Conservation (phyloP, 225 moss, liverwort and hornwort species). For the Climacium dendroides region DNA sequence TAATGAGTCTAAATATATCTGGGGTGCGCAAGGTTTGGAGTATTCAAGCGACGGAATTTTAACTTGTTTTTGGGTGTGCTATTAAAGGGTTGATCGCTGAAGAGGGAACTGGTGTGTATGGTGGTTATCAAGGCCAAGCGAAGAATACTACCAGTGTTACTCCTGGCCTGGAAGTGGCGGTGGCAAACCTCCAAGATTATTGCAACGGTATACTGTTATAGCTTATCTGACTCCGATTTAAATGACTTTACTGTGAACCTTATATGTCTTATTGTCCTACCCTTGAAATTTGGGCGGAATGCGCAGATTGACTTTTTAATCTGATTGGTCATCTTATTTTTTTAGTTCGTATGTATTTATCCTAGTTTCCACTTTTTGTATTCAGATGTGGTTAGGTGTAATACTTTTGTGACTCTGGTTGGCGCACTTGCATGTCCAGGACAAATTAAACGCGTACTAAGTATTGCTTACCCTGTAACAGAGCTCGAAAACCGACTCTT, state of each 20-base stretch:
- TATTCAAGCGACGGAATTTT: not conserved
- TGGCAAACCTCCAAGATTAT: slow-evolving; percentile 96
- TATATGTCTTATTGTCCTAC: not conserved
- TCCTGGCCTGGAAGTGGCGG: slow-evolving; percentile 86
- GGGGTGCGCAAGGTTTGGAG: not conserved
- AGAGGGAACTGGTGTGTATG: slow-evolving; percentile 71
- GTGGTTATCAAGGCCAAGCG: slow-evolving; percentile 40
- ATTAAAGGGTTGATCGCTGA: slow-evolving; percentile 77
- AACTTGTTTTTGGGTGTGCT: not conserved
- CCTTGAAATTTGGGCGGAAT: not conserved
- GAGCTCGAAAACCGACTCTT: slow-evolving; percentile 95
- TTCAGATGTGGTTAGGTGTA: not conserved
- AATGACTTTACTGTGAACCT: not conserved
- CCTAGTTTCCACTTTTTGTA: not conserved
- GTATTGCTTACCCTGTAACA: slow-evolving; percentile 2
- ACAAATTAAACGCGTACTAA: not conserved
- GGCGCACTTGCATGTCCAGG: not conserved
- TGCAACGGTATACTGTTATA: slow-evolving; percentile 65
- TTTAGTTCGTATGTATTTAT: not conserved
- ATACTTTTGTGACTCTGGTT: not conserved
- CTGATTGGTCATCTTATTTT: not conserved
- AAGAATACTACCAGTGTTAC: slow-evolving; percentile 72
- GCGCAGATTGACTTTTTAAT: not conserved
- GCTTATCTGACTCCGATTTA: not conserved
- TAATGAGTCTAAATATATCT: not conserved